Base-by-base conservation (phyloP, 2,329 filamentous ascomycete species). In the Davidsoniella australis region DNA sequence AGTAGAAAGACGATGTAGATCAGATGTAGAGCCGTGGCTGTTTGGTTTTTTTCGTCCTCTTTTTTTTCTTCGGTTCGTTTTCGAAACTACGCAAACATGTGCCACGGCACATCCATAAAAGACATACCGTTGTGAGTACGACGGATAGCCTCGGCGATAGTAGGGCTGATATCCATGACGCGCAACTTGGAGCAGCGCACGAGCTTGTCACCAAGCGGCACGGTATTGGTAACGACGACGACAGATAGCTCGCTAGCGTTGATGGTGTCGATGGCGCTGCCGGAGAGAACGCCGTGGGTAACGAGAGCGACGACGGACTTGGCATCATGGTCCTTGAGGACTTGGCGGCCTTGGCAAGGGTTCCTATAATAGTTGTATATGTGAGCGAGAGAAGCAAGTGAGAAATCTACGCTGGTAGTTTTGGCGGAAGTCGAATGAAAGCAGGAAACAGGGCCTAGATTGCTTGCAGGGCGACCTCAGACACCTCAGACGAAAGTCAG, bases 271-370 rank as follows among this genome's bases (percentile, higher is more conserved):
- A 93, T 89, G 41, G 88, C 88, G 56, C 84, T 85, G 46, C 87
- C 88, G 55, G 81, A 87, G 47, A 96, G 68, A 52, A 95, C 94
- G 36, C 87, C 88, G 61, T 95, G 89, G 1, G 89, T 95, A 52
- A 96, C 91, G 56, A 96, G 93, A 20, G 91, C 91, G 55, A 94
- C 85, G 37, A 94, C 87, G 61, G 93, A 79, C 56, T 78, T 78
- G 1, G 91, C 89, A 29, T 86, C 85, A 60, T 95, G 82, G 58
- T 85, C 75, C 63, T 89, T 85, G 47, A 96, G 76, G 0, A 88
- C 89, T 51, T 85, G 80, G 89, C 91, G 2, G 88, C 91, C 68
- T 96, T 96, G 63, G 69, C 70, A 29, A 75, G 69, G 40, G 54
- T 55, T 18, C 49, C 48, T 49, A 12, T 2, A 20, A 5, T 5